phyloP scores from a whole-genome alignment of 202 grass and related monocot species.

The Brachypodium distachyon region DNA sequence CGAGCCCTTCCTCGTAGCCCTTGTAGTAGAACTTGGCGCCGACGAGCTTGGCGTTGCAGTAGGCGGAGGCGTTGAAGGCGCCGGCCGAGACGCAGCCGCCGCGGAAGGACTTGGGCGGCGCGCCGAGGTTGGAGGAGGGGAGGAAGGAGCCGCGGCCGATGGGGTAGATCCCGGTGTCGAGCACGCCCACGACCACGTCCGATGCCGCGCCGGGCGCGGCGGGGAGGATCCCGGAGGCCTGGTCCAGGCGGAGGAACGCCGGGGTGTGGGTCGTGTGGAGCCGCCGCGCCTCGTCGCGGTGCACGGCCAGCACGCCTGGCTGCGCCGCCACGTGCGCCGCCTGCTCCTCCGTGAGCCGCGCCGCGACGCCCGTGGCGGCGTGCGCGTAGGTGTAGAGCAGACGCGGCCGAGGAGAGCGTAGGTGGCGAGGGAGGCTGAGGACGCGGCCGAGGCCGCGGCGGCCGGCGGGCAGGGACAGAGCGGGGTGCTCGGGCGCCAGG shows the following conservation, averaged over 20 bases:
- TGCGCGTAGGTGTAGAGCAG: constrained; percentile 52
- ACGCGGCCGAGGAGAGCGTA: constrained; percentile 16
- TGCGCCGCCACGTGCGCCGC: too few species aligned
- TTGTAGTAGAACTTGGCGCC: constrained; percentile 61
- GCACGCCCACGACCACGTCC: constrained; percentile 37
- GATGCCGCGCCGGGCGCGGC: constrained; percentile 18
- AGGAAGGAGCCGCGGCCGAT: constrained; percentile 29
- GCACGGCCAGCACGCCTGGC: constrained; percentile 18
- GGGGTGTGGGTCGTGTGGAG: constrained; percentile 60
- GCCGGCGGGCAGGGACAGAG: constrained; percentile 5
- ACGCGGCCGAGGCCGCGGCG: constrained; percentile 10
- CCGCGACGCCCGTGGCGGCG: constrained; percentile 37
- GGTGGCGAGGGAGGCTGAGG: constrained; percentile 40
- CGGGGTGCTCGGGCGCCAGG: constrained; percentile 23
- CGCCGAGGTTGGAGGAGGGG: neutral
- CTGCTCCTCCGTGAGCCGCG: neutral
- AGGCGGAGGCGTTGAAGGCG: constrained; percentile 43
- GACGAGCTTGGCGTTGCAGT: constrained; percentile 65
- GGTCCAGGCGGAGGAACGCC: constrained; percentile 42
- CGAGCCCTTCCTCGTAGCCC: constrained; percentile 49
- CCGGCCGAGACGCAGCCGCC: constrained; percentile 40
- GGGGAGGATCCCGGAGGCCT: constrained; percentile 39
- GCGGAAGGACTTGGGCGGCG: constrained; percentile 31
- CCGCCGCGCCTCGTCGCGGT: constrained; percentile 40
- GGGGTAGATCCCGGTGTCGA: constrained; percentile 73